Evolutionary conservation across 1,139 yeast genomes (phyloP), one percentile per base, ranked within the genome.

Genomic region (Hansenula anomala): DNA sequence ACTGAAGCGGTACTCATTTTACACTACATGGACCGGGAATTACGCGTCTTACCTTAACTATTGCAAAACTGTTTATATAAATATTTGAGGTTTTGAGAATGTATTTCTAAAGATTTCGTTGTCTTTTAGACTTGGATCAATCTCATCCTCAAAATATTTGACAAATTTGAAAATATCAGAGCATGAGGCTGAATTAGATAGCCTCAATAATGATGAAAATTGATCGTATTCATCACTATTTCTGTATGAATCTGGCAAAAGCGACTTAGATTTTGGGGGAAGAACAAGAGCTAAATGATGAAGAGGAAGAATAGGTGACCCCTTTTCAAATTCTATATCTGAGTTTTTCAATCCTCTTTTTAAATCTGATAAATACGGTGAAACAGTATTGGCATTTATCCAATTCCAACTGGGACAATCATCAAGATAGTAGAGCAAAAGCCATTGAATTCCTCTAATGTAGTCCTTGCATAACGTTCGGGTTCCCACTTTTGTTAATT

Each of bases 321-420:
- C 19, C 4, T 22, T 15, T 4, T 4, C 10, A 9, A 20, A 20
- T 13, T 30, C n/a, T 3, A 15, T 6, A n/a, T 20, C n/a, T 8
- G 13, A 23, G 13, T 13, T 13, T 23, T 20, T 14, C 16, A 4
- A 19, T 9, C 12, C 9, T 23, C 3, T 22, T 12, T 12, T n/a
- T 8, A 42, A 24, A 31, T 49, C 51, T 3, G 44, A 26, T 6
- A 49, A 13, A 15, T 31, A 28, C 8, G 54, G 54, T 1, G 38
- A 38, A 23, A 16, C 30, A 0, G 24, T 31, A 25, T 40, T 34
- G 0, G 23, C 17, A 27, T 37, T 47, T 1, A 19, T 11, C 40
- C 45, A 51, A 22, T 14, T n/a, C 14, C 35, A 42, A 11, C 15
- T 22, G 3, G 18, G 15, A 1, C n/a, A n/a, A 2, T 37, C 39